Base-by-base conservation (phyloP, 257 asterid genomes). In the Solanum clarkiae region DNA sequence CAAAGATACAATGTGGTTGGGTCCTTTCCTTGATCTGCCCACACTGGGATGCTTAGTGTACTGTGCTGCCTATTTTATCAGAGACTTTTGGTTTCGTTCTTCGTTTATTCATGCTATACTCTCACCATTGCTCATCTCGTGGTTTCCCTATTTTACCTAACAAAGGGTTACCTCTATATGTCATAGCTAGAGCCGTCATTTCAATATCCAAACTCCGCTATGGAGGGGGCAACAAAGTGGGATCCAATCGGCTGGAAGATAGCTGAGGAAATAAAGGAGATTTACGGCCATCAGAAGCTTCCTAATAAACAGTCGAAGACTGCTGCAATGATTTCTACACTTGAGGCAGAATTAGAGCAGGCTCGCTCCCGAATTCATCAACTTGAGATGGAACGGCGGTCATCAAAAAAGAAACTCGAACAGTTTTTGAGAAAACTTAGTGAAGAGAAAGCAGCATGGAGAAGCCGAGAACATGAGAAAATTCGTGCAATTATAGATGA, bases 191-290 rank as follows among this genome's bases (percentile, higher is more conserved):
- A 89, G 55, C 86, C 91, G 18, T 85, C 89, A 4, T 85, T 87
- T 57, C 92, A 88, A 70, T 75, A 86, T 80, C 59, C 95, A 53
- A 87, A 89, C 86, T 81, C 88, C 24, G 91, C 91, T 57, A 91
- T 90, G 92, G 97, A 93, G 89, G 95, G 94, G 51, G 91, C 91
- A 18, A 93, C 95, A 24, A 93, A 93, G 88, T 92, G 97, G 95
- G 94, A 92, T 87, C 95, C 93, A 51, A 82, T 86, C 62, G 88
- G 89, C 81, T 87, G 85, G 89, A 88, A 85, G 87, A 56, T 84
- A 59, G 77, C 89, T 6, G 87, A 86, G 63, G 91, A 89, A 68
- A 62, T 59, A 42, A 89, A 89, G 79, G 90, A 83, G 55, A 83
- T 77, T 42, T 91, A 69, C 45, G 87, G 88, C 75, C 89, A 80